Conservation (phyloP, 1,284 basidiomycete genomes). For the Sphagnurus paluster region DNA sequence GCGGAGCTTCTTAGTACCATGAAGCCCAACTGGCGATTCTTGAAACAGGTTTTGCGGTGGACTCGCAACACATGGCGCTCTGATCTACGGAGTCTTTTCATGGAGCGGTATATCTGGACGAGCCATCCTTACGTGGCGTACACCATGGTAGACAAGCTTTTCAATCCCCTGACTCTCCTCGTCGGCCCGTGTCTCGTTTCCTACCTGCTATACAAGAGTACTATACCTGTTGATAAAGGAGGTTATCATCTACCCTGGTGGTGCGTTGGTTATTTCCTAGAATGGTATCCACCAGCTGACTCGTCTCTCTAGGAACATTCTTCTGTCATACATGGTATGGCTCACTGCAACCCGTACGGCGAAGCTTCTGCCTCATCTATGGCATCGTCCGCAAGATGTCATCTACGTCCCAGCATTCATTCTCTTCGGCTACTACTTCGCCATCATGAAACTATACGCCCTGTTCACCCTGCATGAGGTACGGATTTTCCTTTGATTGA, state of each 20-base stretch:
- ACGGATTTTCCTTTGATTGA: constrained; percentile 10
- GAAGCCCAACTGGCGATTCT: constrained; percentile 94
- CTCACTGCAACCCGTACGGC: constrained; percentile 80
- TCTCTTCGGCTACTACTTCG: constrained; percentile 86
- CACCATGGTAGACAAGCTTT: constrained; percentile 91
- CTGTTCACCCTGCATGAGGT: constrained; percentile 82
- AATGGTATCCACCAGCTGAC: constrained; percentile 2
- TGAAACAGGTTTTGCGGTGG: constrained; percentile 92
- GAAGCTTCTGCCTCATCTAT: constrained; percentile 88
- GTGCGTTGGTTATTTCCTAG: constrained; percentile 43
- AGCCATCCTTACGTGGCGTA: constrained; percentile 88
- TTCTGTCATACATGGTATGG: constrained; percentile 78
- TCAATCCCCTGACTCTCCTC: constrained; percentile 88
- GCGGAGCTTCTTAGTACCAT: constrained; percentile 89
- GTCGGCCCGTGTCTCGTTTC: constrained; percentile 79
- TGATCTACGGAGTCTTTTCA: constrained; percentile 86
- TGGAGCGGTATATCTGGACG: constrained; percentile 86
- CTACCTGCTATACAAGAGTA: constrained; percentile 78
- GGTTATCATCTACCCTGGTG: constrained; percentile 91
- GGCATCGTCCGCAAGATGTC: constrained; percentile 82
- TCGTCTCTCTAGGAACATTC: constrained; percentile 61
- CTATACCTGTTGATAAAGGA: constrained; percentile 63
- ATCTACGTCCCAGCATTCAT: constrained; percentile 93
- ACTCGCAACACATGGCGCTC: constrained; percentile 93
- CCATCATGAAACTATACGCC: constrained; percentile 86